Conservation (phyloP, 2,329 filamentous ascomycete genomes). For the Pseudogymnoascus sp. region DNA sequence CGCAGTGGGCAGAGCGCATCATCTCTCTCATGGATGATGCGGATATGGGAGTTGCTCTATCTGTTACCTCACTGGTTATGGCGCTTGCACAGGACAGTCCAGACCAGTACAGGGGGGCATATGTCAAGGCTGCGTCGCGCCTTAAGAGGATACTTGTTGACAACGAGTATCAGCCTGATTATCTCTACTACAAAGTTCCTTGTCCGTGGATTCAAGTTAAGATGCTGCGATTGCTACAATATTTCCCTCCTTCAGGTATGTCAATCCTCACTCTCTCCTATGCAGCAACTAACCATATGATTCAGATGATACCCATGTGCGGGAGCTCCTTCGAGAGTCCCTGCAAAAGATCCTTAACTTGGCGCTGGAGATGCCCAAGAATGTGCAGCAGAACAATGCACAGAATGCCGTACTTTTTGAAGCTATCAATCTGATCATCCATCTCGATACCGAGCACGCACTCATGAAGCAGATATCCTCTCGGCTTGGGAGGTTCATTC, state of each 20-base stretch:
- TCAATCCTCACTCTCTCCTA: slow-evolving; percentile 13
- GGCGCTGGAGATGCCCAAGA: slow-evolving; percentile 91
- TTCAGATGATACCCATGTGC: slow-evolving; percentile 82
- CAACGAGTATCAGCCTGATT: slow-evolving; percentile 80
- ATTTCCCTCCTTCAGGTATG: slow-evolving; percentile 86
- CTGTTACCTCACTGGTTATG: slow-evolving; percentile 93
- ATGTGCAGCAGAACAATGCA: slow-evolving; percentile 98
- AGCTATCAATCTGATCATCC: slow-evolving; percentile 96
- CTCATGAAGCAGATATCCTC: slow-evolving; percentile 95
- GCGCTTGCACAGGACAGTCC: slow-evolving; percentile 86
- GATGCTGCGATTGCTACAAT: slow-evolving; percentile 82
- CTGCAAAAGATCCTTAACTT: slow-evolving; percentile 85
- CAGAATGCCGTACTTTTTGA: slow-evolving; percentile 98
- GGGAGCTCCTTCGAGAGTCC: slow-evolving; percentile 85
- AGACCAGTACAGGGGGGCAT: slow-evolving; percentile 91
- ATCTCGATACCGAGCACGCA: slow-evolving; percentile 88
- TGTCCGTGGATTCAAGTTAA: slow-evolving; percentile 99
- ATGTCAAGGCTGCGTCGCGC: slow-evolving; percentile 84
- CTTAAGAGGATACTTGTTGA: slow-evolving; percentile 88
- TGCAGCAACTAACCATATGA: not conserved
- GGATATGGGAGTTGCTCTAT: slow-evolving; percentile 89
- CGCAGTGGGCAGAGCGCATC: slow-evolving; percentile 95
- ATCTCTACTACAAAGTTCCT: slow-evolving; percentile 98
- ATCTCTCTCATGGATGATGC: slow-evolving; percentile 98
- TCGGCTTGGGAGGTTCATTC: slow-evolving; percentile 88